These are phyloP conservation scores for Botrytis galanthina DNA, from an alignment of 2,329 filamentous ascomycete species.

Conservation along the genomic window DNA sequence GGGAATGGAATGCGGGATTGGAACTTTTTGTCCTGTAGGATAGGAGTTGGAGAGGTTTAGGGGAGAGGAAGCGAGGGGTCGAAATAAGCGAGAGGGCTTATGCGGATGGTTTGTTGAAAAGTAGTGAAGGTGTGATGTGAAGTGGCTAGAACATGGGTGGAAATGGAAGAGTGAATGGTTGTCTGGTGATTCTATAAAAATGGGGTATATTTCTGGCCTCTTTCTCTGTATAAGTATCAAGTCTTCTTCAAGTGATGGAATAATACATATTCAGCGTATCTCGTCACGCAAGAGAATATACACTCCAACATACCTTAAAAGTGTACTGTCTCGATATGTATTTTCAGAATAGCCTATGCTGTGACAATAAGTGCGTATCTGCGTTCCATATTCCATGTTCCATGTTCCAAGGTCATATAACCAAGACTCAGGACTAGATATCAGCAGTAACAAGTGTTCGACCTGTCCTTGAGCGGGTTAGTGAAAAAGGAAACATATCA, in stretches of 20 bases:
- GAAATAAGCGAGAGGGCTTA: not conserved
- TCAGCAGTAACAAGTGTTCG: not conserved
- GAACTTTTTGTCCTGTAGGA: not conserved
- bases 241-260: not conserved
- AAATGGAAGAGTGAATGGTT: not conserved
- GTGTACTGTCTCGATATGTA: not conserved
- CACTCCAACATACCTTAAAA: not conserved
- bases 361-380: not conserved
- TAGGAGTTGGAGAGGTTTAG: not conserved
- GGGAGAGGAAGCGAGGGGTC: not conserved
- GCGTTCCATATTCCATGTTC: not conserved
- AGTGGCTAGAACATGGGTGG: not conserved
- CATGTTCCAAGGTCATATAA: not conserved
- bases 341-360: not conserved
- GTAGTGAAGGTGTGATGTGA: not conserved
- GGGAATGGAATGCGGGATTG: not conserved
- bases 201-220: fast-evolving
- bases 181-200: not conserved
- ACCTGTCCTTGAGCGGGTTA: not conserved
- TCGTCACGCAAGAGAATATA: not conserved
- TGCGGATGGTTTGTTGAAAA: not conserved
- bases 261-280: not conserved
- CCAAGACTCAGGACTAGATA: not conserved
- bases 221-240: not conserved
- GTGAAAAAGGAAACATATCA: not conserved